Evolutionary conservation across 177 flowering plant genomes (phyloP), one percentile per base, ranked within the genome.

Genomic region (Vitis hybrid): DNA sequence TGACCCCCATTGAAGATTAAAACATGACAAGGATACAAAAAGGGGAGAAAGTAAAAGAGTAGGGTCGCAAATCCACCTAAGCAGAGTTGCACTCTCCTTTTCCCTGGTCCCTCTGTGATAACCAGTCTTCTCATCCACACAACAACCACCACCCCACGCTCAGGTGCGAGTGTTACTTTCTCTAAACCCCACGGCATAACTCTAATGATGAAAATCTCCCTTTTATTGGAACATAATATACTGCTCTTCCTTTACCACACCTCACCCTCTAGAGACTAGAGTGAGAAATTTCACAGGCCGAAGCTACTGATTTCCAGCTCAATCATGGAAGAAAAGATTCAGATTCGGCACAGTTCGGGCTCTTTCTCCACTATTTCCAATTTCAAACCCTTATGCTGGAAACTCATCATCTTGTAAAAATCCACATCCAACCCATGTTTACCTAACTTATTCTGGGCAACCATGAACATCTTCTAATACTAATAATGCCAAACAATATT

Each of bases 71-170:
- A 13, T 67, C 8, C 70, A 57, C 51, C 65, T 4, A 53, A 56
- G 63, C 55, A 56, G 70, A 70, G 72, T 26, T 70, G 80, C 80
- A 49, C 51, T 55, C 61, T 65, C 26, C 10, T 50, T 39, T 19
- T 60, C 10, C 10, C 22, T 45, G 78, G 75, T 49, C 21, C 71
- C 60, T 16, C 52, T 4, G 4, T 3, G 26, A 65, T 26, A 61
- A 66, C 56, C 51, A 66, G 66, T 61, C 73, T 52, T 66, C 73
- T 53, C 74, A 59, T 68, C 70, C 68, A 70, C 75, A 62, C 57
- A 50, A 16, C 45, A 1, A 39, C 52, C 51, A 62, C 10, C 18
- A 15, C 45, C 64, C 59, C 75, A 64, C 21, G 50, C 66, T 63
- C 62, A 66, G 53, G 55, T 64, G 56, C 26, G 66, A 22, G 66